Conservation (phyloP, 78 protist species). For the Monocercomonoides exilis region DNA sequence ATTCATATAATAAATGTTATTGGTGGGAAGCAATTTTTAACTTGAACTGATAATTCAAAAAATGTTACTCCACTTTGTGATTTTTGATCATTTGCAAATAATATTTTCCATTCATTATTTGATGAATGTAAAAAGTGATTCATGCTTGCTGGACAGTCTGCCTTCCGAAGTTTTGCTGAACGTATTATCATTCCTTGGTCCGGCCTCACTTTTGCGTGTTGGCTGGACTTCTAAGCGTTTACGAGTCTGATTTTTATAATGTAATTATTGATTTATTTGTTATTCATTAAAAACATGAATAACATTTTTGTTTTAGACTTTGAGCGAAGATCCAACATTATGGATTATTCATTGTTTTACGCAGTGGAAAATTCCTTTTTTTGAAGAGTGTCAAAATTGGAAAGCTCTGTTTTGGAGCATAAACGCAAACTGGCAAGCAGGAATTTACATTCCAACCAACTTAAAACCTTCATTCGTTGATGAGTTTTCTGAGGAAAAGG, state of each 20-base stretch:
- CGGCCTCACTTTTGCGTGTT: background rate
- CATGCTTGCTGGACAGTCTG: background rate
- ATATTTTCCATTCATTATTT: too few species aligned
- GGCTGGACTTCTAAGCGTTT: background rate
- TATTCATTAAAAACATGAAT: background rate
- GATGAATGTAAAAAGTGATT: too few species aligned
- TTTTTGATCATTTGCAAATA: too few species aligned
- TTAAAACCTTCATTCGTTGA: background rate
- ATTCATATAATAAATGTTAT: too few species aligned
- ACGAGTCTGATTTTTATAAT: too few species aligned
- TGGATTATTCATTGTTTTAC: background rate
- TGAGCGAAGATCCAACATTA: slow-evolving; percentile 7
- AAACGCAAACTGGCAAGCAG: background rate
- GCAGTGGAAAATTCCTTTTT: background rate
- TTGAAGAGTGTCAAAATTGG: background rate
- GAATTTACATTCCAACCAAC: background rate
- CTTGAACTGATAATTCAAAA: too few species aligned
- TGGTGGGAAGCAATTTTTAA: too few species aligned
- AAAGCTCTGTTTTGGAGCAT: background rate
- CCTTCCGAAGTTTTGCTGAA: background rate
- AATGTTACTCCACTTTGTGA: too few species aligned
- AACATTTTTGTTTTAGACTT: background rate
- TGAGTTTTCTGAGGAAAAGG: too few species aligned
- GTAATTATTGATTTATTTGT: background rate
- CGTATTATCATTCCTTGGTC: background rate